Conservation (phyloP, 192 early-diverging fungal species). For the Gaertneriomyces sp. region DNA sequence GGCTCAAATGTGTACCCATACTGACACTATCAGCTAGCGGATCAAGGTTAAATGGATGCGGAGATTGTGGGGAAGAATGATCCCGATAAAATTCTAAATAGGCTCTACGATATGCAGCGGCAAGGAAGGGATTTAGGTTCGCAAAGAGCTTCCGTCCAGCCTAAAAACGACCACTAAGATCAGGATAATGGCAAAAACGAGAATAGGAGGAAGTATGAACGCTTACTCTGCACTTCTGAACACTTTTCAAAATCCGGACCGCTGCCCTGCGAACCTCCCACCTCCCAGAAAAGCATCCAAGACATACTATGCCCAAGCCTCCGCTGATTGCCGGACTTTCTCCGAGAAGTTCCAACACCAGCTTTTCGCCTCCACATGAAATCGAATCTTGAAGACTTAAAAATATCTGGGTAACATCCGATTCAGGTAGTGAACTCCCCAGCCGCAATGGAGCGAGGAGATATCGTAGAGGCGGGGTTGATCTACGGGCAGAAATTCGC, state of each 20-base stretch:
- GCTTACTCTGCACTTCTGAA: constrained; percentile 61
- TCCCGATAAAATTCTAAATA: constrained; percentile 18
- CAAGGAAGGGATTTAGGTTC: constrained; percentile 29
- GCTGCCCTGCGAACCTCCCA: constrained; percentile 63
- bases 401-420: constrained; percentile 68
- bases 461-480: constrained; percentile 33
- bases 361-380: constrained; percentile 62
- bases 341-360: constrained; percentile 78
- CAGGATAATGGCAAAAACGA: neutral
- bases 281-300: constrained; percentile 75
- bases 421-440: constrained; percentile 48
- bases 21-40: no score
- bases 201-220: neutral
- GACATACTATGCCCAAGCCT: constrained; percentile 73
- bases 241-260: constrained; percentile 67
- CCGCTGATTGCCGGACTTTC: constrained; percentile 75
- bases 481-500: no score
- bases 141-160: constrained; percentile 22
- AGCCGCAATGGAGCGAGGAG: constrained; percentile 58
- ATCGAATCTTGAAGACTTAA: constrained; percentile 64
- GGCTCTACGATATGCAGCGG: constrained; percentile 11
- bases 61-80: no score
- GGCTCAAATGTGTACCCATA: no score
- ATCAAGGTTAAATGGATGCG: no score
- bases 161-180: neutral